A percentile compares a stretch with the other conserved stretches of the same genome.
phyloP scores from a whole-genome alignment of 2,329 filamentous ascomycete species.

The Colletotrichum tropicale region DNA sequence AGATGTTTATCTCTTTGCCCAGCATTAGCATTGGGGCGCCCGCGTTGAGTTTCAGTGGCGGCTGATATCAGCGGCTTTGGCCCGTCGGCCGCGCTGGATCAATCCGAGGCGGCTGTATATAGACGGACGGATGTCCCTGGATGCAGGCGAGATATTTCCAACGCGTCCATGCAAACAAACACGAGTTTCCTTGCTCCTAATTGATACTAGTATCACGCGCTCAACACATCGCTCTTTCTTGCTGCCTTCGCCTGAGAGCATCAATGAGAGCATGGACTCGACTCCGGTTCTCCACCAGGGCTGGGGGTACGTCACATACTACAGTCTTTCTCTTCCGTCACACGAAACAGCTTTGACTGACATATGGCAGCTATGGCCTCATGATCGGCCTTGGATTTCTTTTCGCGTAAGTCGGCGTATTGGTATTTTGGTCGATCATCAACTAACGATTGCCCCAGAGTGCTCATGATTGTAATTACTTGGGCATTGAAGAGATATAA shows the following conservation, averaged over 20 bases:
- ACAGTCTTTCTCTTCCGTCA: neutral
- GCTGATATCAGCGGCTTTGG: neutral
- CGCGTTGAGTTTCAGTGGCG: neutral
- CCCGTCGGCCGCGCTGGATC: neutral
- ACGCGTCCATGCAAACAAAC: accelerated
- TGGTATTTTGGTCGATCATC: accelerated
- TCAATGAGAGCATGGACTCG: neutral
- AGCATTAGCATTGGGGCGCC: neutral
- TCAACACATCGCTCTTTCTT: neutral
- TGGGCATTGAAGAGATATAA: conserved; percentile 68
- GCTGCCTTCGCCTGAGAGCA: neutral
- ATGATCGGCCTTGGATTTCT: conserved; percentile 19
- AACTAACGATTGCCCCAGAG: neutral
- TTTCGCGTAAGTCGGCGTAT: neutral
- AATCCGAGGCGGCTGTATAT: neutral
- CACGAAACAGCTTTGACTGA: neutral
- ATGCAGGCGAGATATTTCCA: accelerated
- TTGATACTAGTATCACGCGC: neutral
- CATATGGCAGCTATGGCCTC: conserved; percentile 10
- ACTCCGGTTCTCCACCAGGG: conserved; percentile 17
- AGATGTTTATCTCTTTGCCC: neutral
- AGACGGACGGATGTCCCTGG: neutral
- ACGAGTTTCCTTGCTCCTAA: accelerated
- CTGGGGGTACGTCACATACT: conserved; percentile 9
- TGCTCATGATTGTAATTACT: conserved; percentile 62